Evolutionary conservation across 2,329 filamentous ascomycete genomes (phyloP).

Genomic region (Gyromitra esculenta): DNA sequence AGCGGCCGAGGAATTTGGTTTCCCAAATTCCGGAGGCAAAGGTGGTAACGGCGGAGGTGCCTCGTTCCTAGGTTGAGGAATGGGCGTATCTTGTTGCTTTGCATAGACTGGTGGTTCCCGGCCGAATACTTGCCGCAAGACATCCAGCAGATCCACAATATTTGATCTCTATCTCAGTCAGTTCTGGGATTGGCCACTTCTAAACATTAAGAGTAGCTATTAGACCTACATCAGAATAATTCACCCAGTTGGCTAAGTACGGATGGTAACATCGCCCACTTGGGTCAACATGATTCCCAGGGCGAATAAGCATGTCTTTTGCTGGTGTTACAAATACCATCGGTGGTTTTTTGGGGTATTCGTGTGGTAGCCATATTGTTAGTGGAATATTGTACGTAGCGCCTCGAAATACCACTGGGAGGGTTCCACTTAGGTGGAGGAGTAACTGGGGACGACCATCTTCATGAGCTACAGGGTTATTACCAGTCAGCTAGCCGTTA

Average conservation of each 20-base stretch:
- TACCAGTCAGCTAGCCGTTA: slow-evolving; percentile 55
- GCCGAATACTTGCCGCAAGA: slow-evolving; percentile 86
- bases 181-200: slow-evolving; percentile 20
- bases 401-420: slow-evolving; percentile 91
- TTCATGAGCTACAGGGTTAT: slow-evolving; percentile 74
- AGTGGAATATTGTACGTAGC: slow-evolving; percentile 90
- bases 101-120: slow-evolving; percentile 93
- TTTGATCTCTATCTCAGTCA: slow-evolving; percentile 73
- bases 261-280: slow-evolving; percentile 96
- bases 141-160: slow-evolving; percentile 80
- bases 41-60: slow-evolving; percentile 76
- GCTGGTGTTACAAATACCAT: slow-evolving; percentile 89
- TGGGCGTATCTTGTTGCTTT: slow-evolving; percentile 67
- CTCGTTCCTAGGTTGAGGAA: slow-evolving; percentile 59
- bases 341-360: slow-evolving; percentile 85
- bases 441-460: slow-evolving; percentile 87
- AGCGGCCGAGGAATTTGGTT: slow-evolving; percentile 55
- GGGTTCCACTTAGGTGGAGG: slow-evolving; percentile 82
- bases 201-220: slow-evolving; percentile 5
- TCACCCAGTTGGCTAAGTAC: slow-evolving; percentile 87
- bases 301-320: slow-evolving; percentile 85
- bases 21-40: slow-evolving; percentile 71
- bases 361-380: slow-evolving; percentile 90
- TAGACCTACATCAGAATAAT: slow-evolving; percentile 84
- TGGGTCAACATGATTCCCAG: slow-evolving; percentile 92